Base-by-base conservation (phyloP, 257 asterid genomes). In the Nicotiana obtusifolia region DNA sequence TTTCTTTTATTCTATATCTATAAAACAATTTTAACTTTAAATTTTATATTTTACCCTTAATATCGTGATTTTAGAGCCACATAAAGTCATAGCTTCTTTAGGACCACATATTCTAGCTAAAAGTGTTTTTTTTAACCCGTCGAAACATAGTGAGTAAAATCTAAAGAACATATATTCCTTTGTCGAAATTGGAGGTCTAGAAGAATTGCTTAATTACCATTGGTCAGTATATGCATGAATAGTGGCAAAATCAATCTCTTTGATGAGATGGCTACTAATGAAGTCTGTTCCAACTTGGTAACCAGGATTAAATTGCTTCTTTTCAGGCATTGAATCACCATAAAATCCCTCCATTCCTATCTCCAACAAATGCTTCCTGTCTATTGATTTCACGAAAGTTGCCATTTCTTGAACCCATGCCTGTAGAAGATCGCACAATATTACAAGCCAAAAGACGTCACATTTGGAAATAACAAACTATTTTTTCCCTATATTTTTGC, bases 341-440 rank as follows among this genome's bases (percentile, higher is more conserved):
- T 89, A 89, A 14, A 88, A 91, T 5, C 94, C 92, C 82, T 89
- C 90, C 94, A 89, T 88, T 59, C 94, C 92, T 5, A 88, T 66
- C 68, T 85, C 90, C 35, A 89, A 20, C 66, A 90, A 83, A 73
- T 89, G 94, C 47, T 84, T 83, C 0, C 52, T 76, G 80, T 90
- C 91, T 0, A 90, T 10, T 22, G 92, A 87, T 85, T 89, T 90
- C n/a, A 88, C 89, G 66, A 76, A 84, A 41, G 61, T 47, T 37
- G 92, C 90, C 94, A 91, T 89, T 64, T 89, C 92, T 82, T 84
- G 86, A 33, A 83, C 80, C 93, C 93, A 90, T 5, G 76, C 85
- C 93, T 90, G 41, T 49, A 20, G 14, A 8, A 30, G 19, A 17
- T 78, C 10, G 3, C 49, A 31, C 10, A 3, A 37, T 14, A 60